These are phyloP conservation scores for Solanum megistacrolobum DNA, from an alignment of 257 asterid genomes.

Conservation along the genomic window DNA sequence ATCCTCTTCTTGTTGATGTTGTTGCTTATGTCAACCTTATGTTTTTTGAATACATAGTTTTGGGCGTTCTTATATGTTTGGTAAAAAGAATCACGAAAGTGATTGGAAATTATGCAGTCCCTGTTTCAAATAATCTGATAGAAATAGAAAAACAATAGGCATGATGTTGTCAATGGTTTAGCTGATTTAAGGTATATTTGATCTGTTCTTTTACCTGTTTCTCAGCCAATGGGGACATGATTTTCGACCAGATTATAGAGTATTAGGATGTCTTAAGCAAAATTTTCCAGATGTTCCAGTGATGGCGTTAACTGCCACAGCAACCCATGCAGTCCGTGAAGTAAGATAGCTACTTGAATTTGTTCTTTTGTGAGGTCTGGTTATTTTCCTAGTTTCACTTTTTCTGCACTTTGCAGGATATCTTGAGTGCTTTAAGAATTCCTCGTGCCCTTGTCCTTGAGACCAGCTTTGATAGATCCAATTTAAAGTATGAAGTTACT, in stretches of 20 bases:
- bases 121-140: not conserved
- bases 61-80: not conserved
- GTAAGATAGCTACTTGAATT: constrained; percentile 28
- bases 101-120: not conserved
- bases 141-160: not conserved
- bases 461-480: constrained; percentile 88
- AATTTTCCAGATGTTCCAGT: constrained; percentile 81
- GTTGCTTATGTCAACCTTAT: not conserved
- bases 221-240: constrained; percentile 99
- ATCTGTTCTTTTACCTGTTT: constrained; percentile 11
- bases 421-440: constrained; percentile 59
- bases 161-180: not conserved
- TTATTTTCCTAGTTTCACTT: not conserved
- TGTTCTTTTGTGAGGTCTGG: not conserved
- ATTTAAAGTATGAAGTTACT: constrained; percentile 80
- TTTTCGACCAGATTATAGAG: constrained; percentile 94
- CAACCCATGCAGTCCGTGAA: constrained; percentile 77
- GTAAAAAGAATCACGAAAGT: not conserved
- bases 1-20: not conserved
- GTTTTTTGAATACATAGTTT: not conserved
- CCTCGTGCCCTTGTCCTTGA: constrained; percentile 81
- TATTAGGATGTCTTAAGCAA: constrained; percentile 84
- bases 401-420: constrained; percentile 46
- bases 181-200: not conserved
- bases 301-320: constrained; percentile 99